Evolutionary conservation across 2,329 filamentous ascomycete genomes (phyloP).

Genomic region (Sarocladiaceae sp.): DNA sequence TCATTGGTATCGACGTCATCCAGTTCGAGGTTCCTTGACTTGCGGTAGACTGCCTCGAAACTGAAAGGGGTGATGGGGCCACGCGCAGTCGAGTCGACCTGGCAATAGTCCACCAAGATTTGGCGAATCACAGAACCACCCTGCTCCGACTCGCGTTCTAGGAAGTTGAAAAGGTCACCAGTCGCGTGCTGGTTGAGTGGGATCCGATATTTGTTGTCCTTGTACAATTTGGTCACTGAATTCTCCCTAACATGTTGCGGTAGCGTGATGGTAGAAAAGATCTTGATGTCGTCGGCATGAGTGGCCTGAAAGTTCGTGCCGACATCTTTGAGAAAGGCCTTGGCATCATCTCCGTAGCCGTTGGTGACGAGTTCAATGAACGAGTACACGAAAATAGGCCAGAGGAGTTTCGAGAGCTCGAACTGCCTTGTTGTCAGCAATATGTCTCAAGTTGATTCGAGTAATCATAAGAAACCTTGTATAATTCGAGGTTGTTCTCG

Average conservation of each 20-base stretch:
- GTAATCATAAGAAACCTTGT: conserved; percentile 84
- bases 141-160: conserved; percentile 80
- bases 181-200: conserved; percentile 84
- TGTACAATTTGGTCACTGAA: conserved; percentile 73
- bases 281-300: conserved; percentile 75
- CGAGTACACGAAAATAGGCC: conserved; percentile 93
- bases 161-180: conserved; percentile 77
- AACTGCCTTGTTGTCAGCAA: conserved; percentile 54
- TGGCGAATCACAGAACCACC: conserved; percentile 75
- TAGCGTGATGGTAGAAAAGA: conserved; percentile 68
- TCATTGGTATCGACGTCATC: conserved; percentile 61
- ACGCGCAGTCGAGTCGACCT: conserved; percentile 53
- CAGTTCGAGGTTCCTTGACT: conserved; percentile 56
- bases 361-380: conserved; percentile 76
- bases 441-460: too few relatives aligned
- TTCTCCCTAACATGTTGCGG: conserved; percentile 78
- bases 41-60: conserved; percentile 56
- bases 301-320: conserved; percentile 67
- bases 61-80: conserved; percentile 62
- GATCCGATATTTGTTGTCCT: conserved; percentile 81
- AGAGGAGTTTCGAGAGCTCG: conserved; percentile 81
- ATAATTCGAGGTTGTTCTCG: conserved; percentile 87
- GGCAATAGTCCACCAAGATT: conserved; percentile 61
- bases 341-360: conserved; percentile 67
- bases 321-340: conserved; percentile 67